Conservation (phyloP, 805 yeast species). For the Teunomyces aglyptinius region DNA sequence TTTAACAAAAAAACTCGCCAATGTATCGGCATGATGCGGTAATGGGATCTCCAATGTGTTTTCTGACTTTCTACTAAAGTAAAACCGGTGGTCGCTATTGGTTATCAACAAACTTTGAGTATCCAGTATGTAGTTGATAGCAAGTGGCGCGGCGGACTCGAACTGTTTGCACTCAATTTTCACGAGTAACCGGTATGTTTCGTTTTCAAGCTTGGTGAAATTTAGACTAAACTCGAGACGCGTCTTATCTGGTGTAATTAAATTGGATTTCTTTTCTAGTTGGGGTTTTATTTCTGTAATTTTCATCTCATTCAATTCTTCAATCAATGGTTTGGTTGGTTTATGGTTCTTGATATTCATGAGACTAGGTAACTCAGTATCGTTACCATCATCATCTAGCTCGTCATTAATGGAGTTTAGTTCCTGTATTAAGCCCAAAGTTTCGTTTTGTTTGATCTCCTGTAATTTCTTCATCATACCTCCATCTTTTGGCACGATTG, state of each 20-base stretch:
- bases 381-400: slow-evolving; percentile 11
- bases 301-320: slow-evolving; percentile 44
- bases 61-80: slow-evolving; percentile 9
- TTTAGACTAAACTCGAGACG: slow-evolving; percentile 1
- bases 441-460: slow-evolving; percentile 39
- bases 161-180: slow-evolving; percentile 19
- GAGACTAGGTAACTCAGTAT: slow-evolving; percentile 25
- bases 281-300: slow-evolving; percentile 1
- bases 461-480: slow-evolving; percentile 36
- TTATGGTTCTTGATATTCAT: slow-evolving; percentile 22
- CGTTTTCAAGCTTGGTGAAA: slow-evolving; percentile 1
- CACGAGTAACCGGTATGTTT: slow-evolving; percentile 10
- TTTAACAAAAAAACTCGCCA: slow-evolving; percentile 13
- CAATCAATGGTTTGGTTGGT: slow-evolving; percentile 45
- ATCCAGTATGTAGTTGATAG: slow-evolving; percentile 8
- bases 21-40: slow-evolving; percentile 2
- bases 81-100: slow-evolving; percentile 12
- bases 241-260: background rate
- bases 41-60: slow-evolving; percentile 10
- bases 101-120: slow-evolving; percentile 9
- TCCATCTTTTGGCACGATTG: slow-evolving; percentile 47
- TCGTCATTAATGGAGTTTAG: slow-evolving; percentile 13
- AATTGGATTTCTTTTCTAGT: background rate
- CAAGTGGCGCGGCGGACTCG: slow-evolving; percentile 6
- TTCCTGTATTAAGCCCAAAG: slow-evolving; percentile 45